Base-by-base conservation (phyloP, 2,329 filamentous ascomycete species). In the Calonectria multiphialidica region DNA sequence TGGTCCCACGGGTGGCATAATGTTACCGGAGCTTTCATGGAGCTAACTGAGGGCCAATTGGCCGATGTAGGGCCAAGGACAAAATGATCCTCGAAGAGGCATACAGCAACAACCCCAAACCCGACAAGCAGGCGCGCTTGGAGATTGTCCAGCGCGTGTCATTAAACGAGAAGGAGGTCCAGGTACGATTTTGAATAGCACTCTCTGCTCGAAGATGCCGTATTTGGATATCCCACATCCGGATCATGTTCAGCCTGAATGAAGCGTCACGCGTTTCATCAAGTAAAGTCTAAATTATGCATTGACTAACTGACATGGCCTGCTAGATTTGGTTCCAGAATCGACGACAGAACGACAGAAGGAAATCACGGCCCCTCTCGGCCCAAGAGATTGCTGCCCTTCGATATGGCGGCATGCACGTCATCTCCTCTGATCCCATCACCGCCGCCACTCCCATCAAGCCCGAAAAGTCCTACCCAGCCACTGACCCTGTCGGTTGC, bases 291-390 rank as follows among this genome's bases (percentile, higher is more conserved):
- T 62, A 49, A 49, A 74, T 23, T 30, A 55, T 73, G 44, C 35
- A 63, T 66, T 35, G 62, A 71, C 77, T 78, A 62, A 78, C 74
- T 30, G 28, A 70, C 63, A 18, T 44, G 47, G 30, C 68, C 25
- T 55, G 61, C n/a, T 71, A 98, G 96, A 98, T 98, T 79, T 98
- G 96, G 96, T 98, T 98, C 85, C 96, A 98, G 81, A 98, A 98
- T 81, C 92, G 95, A 80, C 91, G 96, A 76, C 96, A 98, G 83
- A 98, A 97, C 84, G 95, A 97, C 82, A 91, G 96, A 78, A 91
- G 96, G 77, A 97, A 96, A 86, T 95, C 95, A 68, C 93, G 94
- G 77, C 95, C 96, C 57, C 88, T 98, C 44, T 91, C 94, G 33
- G 90, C 93, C 12, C 92, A 95, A 82, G 95, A 97, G 82, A 89